Evolutionary conservation across 805 yeast genomes (phyloP).

Genomic region (Lipomyces japonicus): DNA sequence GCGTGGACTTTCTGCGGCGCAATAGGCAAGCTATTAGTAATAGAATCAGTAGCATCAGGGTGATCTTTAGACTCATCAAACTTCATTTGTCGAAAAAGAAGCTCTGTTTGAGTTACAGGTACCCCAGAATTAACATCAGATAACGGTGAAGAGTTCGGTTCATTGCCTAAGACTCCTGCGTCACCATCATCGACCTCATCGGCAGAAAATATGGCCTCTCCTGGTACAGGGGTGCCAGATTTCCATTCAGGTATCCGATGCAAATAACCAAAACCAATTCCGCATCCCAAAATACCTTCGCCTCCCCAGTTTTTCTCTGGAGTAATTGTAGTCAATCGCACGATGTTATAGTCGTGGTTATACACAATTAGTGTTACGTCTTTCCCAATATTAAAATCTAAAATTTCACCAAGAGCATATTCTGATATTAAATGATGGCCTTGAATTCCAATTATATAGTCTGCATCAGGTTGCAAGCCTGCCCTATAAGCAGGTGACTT

Average conservation of each 20-base stretch:
- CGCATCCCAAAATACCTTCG: constrained; percentile 82
- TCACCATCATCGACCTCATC: constrained; percentile 12
- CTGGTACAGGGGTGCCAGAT: constrained; percentile 16
- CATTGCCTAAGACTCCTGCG: neutral
- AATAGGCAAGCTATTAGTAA: too few species aligned
- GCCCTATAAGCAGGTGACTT: constrained; percentile 79
- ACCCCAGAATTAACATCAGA: constrained; percentile 5
- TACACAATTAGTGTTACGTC: constrained; percentile 57
- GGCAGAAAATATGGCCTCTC: constrained; percentile 22
- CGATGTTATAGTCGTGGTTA: constrained; percentile 79
- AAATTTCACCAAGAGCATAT: constrained; percentile 11
- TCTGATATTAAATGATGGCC: constrained; percentile 52
- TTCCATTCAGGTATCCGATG: constrained; percentile 44
- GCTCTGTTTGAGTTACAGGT: constrained; percentile 21
- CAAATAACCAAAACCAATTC: constrained; percentile 86
- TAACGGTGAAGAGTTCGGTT: neutral
- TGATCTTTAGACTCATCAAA: constrained; percentile 3
- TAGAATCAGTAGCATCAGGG: too few species aligned
- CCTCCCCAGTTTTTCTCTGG: constrained; percentile 79
- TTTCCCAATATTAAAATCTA: constrained; percentile 14
- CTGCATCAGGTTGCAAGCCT: constrained; percentile 79
- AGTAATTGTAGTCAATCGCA: constrained; percentile 80
- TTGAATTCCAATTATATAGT: constrained; percentile 82
- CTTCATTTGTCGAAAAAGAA: constrained; percentile 15
- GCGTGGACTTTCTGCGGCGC: too few species aligned